phyloP scores from a whole-genome alignment of 2,329 filamentous ascomycete species.

The Microcera coccophila region DNA sequence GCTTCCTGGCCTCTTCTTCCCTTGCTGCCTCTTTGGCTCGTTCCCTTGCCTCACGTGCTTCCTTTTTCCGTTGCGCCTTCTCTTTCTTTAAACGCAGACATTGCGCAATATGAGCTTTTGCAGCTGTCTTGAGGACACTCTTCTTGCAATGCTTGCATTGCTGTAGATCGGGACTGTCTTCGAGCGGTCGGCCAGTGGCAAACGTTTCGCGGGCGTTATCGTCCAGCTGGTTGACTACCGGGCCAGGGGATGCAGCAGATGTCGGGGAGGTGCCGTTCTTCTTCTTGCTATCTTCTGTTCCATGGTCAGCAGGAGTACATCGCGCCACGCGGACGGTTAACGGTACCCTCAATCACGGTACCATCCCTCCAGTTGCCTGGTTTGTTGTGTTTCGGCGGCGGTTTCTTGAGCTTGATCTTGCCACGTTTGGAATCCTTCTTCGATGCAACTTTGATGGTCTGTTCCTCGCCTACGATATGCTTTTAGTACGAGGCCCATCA shows the following conservation, averaged over 20 bases:
- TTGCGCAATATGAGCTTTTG: constrained; percentile 74
- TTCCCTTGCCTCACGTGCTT: constrained; percentile 66
- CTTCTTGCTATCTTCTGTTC: constrained; percentile 52
- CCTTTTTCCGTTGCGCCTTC: constrained; percentile 73
- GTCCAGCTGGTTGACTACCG: constrained; percentile 66
- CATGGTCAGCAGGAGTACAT: constrained; percentile 5
- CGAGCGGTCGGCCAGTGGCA: constrained; percentile 72
- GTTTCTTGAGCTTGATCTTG: constrained; percentile 60
- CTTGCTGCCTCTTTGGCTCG: constrained; percentile 59
- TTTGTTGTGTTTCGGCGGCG: constrained; percentile 58
- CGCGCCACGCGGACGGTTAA: not conserved
- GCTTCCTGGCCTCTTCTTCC: constrained; percentile 53
- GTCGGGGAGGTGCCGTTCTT: constrained; percentile 42
- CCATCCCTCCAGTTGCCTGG: constrained; percentile 69
- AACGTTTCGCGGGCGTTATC: constrained; percentile 75
- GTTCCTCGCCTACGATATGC: constrained; percentile 46
- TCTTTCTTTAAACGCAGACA: constrained; percentile 83
- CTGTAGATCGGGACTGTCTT: constrained; percentile 74
- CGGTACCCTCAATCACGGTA: constrained; percentile 58
- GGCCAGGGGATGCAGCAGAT: constrained; percentile 47
- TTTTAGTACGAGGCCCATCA: constrained; percentile 14
- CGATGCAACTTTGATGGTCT: constrained; percentile 60
- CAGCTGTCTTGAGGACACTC: constrained; percentile 69
- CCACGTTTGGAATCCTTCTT: constrained; percentile 52
- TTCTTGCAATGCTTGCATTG: constrained; percentile 95